These are phyloP conservation scores for Nannochloris sp. DNA, from an alignment of 139 green algal genomes.

Conservation along the genomic window DNA sequence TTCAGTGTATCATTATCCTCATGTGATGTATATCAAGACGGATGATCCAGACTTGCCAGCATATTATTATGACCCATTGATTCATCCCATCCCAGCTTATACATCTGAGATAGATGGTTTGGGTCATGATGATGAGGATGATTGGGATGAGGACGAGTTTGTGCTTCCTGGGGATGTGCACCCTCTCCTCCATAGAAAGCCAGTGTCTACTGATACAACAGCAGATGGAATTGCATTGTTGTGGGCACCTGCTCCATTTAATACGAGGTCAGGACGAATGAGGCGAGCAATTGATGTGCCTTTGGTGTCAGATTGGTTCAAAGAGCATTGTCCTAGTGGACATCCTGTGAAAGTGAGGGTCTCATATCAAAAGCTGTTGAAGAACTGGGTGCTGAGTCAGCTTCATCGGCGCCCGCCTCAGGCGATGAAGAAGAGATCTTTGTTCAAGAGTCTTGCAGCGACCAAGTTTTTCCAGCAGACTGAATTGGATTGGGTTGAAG, in stretches of 20 bases:
- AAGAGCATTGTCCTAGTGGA: conserved; percentile 78
- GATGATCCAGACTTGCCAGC: conserved; percentile 98
- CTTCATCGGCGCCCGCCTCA: conserved; percentile 76
- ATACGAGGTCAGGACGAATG: conserved; percentile 74
- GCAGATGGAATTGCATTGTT: conserved; percentile 85
- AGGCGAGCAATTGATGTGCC: conserved; percentile 87
- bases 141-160: conserved; percentile 82
- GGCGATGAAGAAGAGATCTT: conserved; percentile 88
- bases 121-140: conserved; percentile 36
- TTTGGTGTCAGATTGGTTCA: conserved; percentile 93
- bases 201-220: conserved; percentile 65
- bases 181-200: conserved; percentile 47
- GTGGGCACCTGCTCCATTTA: conserved; percentile 92
- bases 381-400: conserved; percentile 95
- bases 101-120: conserved; percentile 25
- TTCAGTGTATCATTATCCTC: conserved; percentile 83
- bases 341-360: conserved; percentile 96
- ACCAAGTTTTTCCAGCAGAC: conserved; percentile 99
- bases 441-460: conserved; percentile 79
- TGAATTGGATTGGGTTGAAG: conserved; percentile 99
- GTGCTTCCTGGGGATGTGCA: conserved; percentile 74
- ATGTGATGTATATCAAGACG: conserved; percentile 98
- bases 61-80: conserved; percentile 98
- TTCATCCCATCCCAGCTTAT: conserved; percentile 96
- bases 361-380: conserved; percentile 99